Conservation (phyloP, 2,329 filamentous ascomycete genomes). For the Neurospora sp. region DNA sequence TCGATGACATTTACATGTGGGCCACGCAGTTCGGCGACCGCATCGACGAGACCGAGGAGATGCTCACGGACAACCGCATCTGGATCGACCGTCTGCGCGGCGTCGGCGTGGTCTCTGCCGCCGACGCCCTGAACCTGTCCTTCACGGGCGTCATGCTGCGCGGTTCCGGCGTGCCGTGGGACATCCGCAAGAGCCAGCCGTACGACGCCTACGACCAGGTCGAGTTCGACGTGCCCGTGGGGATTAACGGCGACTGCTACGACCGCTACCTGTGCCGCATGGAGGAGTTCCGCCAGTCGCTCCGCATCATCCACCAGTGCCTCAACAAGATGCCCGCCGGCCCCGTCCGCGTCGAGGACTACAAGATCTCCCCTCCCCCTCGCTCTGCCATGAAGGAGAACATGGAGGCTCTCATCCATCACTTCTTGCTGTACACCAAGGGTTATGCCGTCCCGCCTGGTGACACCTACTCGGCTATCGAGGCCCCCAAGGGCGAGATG, state of each 20-base stretch:
- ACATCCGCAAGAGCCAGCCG: constrained; percentile 90
- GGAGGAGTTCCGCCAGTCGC: constrained; percentile 98
- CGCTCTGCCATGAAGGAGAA: constrained; percentile 99
- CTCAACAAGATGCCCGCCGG: constrained; percentile 97
- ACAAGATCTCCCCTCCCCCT: constrained; percentile 96
- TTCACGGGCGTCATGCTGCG: constrained; percentile 98
- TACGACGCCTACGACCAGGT: constrained; percentile 98
- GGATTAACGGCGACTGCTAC: constrained; percentile 96
- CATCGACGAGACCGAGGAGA: constrained; percentile 96
- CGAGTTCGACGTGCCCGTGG: constrained; percentile 95
- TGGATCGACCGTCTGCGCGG: constrained; percentile 92
- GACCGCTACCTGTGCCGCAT: constrained; percentile 98
- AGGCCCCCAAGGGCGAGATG: constrained; percentile 99
- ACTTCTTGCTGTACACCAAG: constrained; percentile 98
- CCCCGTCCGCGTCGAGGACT: constrained; percentile 92
- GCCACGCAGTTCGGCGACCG: constrained; percentile 97
- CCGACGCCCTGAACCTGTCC: constrained; percentile 92
- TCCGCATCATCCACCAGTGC: constrained; percentile 97
- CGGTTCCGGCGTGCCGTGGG: constrained; percentile 91
- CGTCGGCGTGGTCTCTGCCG: constrained; percentile 80
- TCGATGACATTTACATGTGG: constrained; percentile 99
- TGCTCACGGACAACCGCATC: constrained; percentile 98
- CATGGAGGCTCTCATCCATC: constrained; percentile 99
- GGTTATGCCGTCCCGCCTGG: constrained; percentile 94
- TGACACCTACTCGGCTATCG: constrained; percentile 95